These are phyloP conservation scores for Phytomonas francai DNA, from an alignment of 208 protist species.

Conservation along the genomic window DNA sequence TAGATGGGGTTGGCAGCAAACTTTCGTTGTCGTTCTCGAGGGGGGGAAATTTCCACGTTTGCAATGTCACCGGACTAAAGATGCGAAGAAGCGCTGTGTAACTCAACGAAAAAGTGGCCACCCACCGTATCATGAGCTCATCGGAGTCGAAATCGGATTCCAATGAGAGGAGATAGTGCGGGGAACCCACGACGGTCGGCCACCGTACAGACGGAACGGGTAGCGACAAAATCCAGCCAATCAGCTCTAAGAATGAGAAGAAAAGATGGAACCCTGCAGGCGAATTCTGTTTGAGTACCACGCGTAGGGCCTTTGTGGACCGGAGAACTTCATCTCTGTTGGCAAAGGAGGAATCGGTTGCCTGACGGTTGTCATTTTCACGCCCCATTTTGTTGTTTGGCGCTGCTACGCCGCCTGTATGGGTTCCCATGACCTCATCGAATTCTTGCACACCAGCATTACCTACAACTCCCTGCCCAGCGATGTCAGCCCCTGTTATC, in stretches of 20 bases:
- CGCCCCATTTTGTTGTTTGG: background rate
- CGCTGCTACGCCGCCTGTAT: background rate
- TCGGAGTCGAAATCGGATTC: background rate
- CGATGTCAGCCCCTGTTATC: background rate
- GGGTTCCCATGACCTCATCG: background rate
- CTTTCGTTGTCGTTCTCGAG: background rate
- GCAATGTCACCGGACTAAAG: background rate
- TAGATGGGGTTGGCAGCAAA: background rate
- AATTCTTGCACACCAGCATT: background rate
- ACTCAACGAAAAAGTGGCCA: background rate
- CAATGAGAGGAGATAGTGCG: background rate
- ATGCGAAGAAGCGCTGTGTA: background rate
- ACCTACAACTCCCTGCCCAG: background rate
- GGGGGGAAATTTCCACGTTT: background rate
- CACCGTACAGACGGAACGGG: background rate
- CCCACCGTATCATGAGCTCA: background rate
- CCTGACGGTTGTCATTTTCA: background rate
- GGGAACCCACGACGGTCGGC: background rate
- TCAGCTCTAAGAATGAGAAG: constrained; percentile 41
- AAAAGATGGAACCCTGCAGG: constrained; percentile 41
- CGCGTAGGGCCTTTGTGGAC: background rate
- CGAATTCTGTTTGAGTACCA: background rate
- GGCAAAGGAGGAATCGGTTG: background rate
- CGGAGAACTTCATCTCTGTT: background rate
- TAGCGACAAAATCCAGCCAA: constrained; percentile 18